Base-by-base conservation (phyloP, 768 basidiomycete genomes). In the Phylloporus sp. region DNA sequence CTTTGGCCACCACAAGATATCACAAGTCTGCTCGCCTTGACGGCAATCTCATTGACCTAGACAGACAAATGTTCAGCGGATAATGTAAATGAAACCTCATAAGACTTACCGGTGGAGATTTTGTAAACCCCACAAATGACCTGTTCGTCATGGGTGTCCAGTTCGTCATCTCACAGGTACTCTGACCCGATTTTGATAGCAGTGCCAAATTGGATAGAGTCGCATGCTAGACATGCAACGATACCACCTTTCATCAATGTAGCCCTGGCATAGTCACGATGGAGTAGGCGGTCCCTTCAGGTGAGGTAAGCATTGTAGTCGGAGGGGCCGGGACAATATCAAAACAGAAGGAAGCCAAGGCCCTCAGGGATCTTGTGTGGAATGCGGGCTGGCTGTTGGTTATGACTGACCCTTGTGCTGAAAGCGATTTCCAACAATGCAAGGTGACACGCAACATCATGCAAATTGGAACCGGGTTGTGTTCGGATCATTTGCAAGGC, bases 161-260 rank as follows among this genome's bases (percentile, higher is more conserved):
- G 45, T 4, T 54, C 48, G 16, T 54, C 44, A 20, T 54, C 29
- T 44, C 48, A 54, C 2, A 40, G 27, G 6, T 50, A 48, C n/a
- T 34, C 31, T 7, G 11, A 2, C 13, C 18, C 26, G 8, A 50
- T 13, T 20, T 35, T 40, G 31, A 39, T 38, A 15, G 45, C 28
- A 0, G 26, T 7, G 20, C 48, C 44, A 36, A 31, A 50, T 6
- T 18, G 22, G 26, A 50, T 15, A 15, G 45, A 53, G 28, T 45
- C 40, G n/a, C 20, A 2, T 2, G 10, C 38, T 3, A 47, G 47
- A n/a, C 20, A 4, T n/a, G 28, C 28, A n/a, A 49, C 27, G 7
- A 54, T 54, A 13, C 42, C 48, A 32, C 47, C 48, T n/a, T 45
- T 50, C 24, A 41, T 50, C 24, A 54, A 40, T 2, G 43, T 24